Evolutionary conservation across 495 filamentous ascomycete genomes (phyloP).

Genomic region (Neurospora sp.): DNA sequence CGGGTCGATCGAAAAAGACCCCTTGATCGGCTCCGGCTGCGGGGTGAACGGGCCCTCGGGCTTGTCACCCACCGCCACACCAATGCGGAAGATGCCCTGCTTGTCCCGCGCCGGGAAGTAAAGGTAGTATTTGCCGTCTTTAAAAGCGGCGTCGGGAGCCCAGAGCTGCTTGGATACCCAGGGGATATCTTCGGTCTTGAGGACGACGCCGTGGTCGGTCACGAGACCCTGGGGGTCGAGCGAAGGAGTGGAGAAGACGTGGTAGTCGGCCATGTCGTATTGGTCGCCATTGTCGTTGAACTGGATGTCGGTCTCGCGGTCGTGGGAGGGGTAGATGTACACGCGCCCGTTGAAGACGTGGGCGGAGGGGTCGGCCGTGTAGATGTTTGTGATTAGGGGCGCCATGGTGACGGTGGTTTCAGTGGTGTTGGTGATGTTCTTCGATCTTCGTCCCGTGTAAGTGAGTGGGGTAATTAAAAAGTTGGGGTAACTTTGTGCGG

Average conservation of each 20-base stretch:
- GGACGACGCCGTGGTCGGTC: constrained; percentile 49
- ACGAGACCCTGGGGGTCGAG: constrained; percentile 40
- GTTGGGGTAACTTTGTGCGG: neutral
- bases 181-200: constrained; percentile 44
- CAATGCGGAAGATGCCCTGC: constrained; percentile 52
- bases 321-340: constrained; percentile 59
- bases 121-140: constrained; percentile 52
- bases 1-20: constrained; percentile 54
- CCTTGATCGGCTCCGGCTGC: constrained; percentile 47
- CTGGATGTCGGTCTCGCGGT: constrained; percentile 49
- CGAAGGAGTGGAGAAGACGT: constrained; percentile 45
- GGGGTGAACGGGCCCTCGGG: constrained; percentile 49
- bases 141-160: constrained; percentile 52
- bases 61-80: constrained; percentile 43
- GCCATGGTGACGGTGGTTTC: constrained; percentile 19
- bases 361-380: constrained; percentile 60
- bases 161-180: constrained; percentile 56
- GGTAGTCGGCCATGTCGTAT: constrained; percentile 70
- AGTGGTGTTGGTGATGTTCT: neutral
- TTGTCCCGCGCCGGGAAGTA: constrained; percentile 55
- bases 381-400: constrained; percentile 53
- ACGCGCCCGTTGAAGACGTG: constrained; percentile 52
- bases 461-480: neutral
- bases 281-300: constrained; percentile 75
- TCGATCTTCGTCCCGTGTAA: neutral